Conservation (phyloP, 345 rosid species). For the Erysimum cheiranthoides region DNA sequence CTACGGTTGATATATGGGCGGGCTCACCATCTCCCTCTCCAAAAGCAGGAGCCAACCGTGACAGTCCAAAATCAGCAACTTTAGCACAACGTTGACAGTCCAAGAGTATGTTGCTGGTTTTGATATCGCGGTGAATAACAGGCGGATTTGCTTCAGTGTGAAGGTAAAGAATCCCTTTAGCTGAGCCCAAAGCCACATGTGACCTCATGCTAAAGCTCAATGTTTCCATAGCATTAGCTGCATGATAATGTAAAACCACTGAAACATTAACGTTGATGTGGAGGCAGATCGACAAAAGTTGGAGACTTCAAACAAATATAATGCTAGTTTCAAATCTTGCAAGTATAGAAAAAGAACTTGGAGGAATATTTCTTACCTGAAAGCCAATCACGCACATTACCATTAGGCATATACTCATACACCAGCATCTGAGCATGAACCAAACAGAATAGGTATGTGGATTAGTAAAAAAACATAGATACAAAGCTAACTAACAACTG, state of each 20-base stretch:
- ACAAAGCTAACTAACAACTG: conserved; percentile 32
- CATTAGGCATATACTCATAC: conserved; percentile 85
- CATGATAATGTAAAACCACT: conserved; percentile 26
- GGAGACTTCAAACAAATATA: background rate
- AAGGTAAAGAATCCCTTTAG: conserved; percentile 80
- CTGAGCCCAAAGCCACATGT: conserved; percentile 68
- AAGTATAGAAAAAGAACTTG: background rate
- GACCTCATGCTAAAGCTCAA: conserved; percentile 62
- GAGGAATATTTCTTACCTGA: conserved; percentile 52
- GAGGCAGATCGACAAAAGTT: conserved; percentile 4
- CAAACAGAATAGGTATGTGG: conserved; percentile 3
- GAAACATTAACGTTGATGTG: conserved; percentile 13
- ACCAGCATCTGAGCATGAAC: conserved; percentile 73
- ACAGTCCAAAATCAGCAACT: conserved; percentile 85
- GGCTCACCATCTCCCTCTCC: conserved; percentile 65
- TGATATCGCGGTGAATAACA: conserved; percentile 70
- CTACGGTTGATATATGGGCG: conserved; percentile 65
- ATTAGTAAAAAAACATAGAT: background rate
- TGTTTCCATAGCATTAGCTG: conserved; percentile 58
- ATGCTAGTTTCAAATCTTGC: conserved; percentile 15
- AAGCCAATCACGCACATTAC: conserved; percentile 84
- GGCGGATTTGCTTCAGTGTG: conserved; percentile 85
- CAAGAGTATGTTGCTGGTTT: conserved; percentile 75
- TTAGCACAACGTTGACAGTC: conserved; percentile 65
- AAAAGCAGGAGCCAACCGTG: conserved; percentile 68